Evolutionary conservation across 2,329 filamentous ascomycete genomes (phyloP), one percentile per base, ranked within the genome.

Genomic region (Aurifilum marmelostoma): DNA sequence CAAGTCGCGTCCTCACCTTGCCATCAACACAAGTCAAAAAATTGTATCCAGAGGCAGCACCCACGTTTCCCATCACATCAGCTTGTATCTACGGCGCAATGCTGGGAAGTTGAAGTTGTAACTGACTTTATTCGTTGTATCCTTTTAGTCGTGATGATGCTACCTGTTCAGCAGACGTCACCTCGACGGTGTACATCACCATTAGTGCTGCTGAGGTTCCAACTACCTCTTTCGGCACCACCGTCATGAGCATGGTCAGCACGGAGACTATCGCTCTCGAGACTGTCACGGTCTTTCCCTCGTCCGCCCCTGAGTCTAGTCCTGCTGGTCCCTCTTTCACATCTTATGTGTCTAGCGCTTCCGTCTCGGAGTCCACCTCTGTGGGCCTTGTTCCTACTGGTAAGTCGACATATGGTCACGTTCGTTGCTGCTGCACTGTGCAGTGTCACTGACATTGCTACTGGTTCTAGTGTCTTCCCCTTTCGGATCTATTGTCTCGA

Each of bases 151-250:
- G 67, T n/a, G 67, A 54, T 58, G 70, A 73, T 54, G 74, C 76
- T 62, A 83, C 79, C 32, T 86, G 84, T 72, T 76, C 79, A 54
- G 74, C 78, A 68, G 75, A 75, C 8, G 34, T 34, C 9, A 29
- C 39, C 34, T 81, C 80, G 47, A 86, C 84, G 52, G 79, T 86
- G 70, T 83, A 85, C 72, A 76, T 87, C 72, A 85, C 84, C 43
- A 77, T 85, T 63, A 79, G 80, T 18, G 75, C 76, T 68, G 75
- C 73, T 59, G 65, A 69, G 58, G 65, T 63, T n/a, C 63, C 71
- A 63, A 63, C 69, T 7, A 52, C 67, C 64, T 65, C 66, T 27
- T 32, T 72, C 34, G 70, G 65, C 21, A 67, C 66, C 7, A 66
- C 63, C 27, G 24, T 70, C 62, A 65, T 65, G 54, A 71, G 68